Evolutionary conservation across 192 early-diverging fungal genomes (phyloP).

Genomic region (Coemansia sp.): DNA sequence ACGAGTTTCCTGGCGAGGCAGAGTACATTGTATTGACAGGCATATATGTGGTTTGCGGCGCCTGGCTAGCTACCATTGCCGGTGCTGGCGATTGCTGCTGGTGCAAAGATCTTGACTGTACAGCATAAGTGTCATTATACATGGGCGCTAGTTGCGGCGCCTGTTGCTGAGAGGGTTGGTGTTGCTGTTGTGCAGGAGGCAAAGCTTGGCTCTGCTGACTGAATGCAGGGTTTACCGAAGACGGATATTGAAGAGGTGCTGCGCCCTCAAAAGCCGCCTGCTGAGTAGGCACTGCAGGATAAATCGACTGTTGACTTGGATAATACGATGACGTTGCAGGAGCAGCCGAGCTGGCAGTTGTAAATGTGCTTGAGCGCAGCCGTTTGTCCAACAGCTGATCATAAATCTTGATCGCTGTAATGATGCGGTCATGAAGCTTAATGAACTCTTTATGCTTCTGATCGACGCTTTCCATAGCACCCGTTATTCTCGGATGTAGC

Average conservation of each 20-base stretch:
- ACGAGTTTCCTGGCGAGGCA: not conserved
- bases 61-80: conserved; percentile 8
- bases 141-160: conserved; percentile 6
- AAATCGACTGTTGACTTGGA: conserved; percentile 41
- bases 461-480: conserved; percentile 69
- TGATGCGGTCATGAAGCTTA: conserved; percentile 80
- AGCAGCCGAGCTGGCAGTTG: conserved; percentile 12
- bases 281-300: conserved; percentile 30
- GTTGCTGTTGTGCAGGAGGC: conserved; percentile 31
- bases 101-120: conserved; percentile 1
- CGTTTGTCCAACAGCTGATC: conserved; percentile 83
- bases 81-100: conserved; percentile 13
- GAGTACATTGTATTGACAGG: not conserved
- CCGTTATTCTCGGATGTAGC: conserved; percentile 80
- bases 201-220: conserved; percentile 12
- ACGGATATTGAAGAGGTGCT: conserved; percentile 30
- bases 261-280: conserved; percentile 34
- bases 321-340: conserved; percentile 11
- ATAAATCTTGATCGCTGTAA: conserved; percentile 78
- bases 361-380: conserved; percentile 54
- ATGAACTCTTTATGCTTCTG: conserved; percentile 77
- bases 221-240: conserved; percentile 3
- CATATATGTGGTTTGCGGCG: conserved; percentile 1
- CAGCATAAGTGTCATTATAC: conserved; percentile 9
- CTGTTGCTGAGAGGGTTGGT: conserved; percentile 32